Conservation (phyloP, 768 basidiomycete species). For the Boletus rex-veris region DNA sequence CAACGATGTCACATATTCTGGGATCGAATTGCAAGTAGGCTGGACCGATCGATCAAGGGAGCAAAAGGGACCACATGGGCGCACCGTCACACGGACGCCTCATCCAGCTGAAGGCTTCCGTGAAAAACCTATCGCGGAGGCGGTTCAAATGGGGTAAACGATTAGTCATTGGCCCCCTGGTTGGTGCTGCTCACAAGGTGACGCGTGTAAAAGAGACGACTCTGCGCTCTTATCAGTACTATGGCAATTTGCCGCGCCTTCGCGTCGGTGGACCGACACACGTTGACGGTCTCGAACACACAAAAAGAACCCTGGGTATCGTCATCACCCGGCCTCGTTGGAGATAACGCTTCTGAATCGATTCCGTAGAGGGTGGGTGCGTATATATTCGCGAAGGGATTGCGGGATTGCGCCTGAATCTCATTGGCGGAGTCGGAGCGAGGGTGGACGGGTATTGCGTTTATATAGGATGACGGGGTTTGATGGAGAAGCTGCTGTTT, state of each 20-base stretch:
- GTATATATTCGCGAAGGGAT: conserved; percentile 13
- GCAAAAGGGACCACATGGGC: not conserved
- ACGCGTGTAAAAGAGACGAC: not conserved
- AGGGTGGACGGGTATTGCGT: conserved; percentile 12
- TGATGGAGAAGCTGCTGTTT: conserved; percentile 1
- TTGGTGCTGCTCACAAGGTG: not conserved
- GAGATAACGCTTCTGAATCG: conserved; percentile 14
- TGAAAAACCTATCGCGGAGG: too few species aligned
- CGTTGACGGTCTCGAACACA: not conserved
- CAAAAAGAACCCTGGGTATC: not conserved
- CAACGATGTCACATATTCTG: not conserved
- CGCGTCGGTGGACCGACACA: not conserved
- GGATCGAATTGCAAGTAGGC: not conserved
- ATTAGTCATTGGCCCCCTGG: too few species aligned
- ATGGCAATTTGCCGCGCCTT: conserved; percentile 1
- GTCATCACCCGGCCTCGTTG: conserved; percentile 3
- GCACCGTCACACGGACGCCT: not conserved
- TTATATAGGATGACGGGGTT: conserved; percentile 20
- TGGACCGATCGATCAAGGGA: not conserved
- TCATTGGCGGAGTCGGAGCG: conserved; percentile 22
- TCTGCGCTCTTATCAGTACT: not conserved
- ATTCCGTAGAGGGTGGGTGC: not conserved
- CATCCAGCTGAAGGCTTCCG: too few species aligned
- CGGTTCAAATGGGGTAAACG: too few species aligned
- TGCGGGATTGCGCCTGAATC: conserved; percentile 19